Conservation (phyloP, 768 basidiomycete genomes). For the Tulasnella sp. region DNA sequence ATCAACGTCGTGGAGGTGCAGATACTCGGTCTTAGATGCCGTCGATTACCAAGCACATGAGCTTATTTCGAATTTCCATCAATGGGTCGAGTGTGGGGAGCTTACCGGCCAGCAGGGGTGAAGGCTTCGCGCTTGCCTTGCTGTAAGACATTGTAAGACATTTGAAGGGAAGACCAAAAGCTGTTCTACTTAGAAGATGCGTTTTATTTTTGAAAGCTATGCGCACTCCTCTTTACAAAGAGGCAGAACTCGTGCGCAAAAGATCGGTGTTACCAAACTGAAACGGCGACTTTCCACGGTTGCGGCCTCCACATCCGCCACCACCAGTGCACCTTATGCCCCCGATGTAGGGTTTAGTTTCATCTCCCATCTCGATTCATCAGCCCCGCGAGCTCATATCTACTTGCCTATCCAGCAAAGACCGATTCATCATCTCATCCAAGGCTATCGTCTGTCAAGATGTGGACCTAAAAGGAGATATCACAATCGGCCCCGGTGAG, state of each 20-base stretch:
- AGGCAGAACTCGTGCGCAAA: neutral
- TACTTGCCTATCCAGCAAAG: conserved; percentile 42
- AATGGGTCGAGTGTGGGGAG: too few species aligned
- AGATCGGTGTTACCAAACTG: neutral
- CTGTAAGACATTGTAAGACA: too few species aligned
- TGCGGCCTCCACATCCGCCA: neutral
- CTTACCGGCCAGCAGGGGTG: too few species aligned
- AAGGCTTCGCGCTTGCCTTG: too few species aligned
- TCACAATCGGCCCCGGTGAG: conserved; percentile 77
- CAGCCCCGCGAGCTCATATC: neutral
- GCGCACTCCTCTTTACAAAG: neutral
- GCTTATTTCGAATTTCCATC: neutral
- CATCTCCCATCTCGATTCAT: neutral
- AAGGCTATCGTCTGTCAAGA: conserved; percentile 87
- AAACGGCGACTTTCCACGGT: neutral
- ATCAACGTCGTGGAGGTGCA: neutral
- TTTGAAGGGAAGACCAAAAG: too few species aligned
- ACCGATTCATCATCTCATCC: conserved; percentile 83
- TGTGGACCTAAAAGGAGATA: conserved; percentile 87
- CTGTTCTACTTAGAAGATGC: too few species aligned
- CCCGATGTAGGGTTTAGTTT: neutral
- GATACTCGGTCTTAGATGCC: too few species aligned
- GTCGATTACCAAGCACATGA: too few species aligned
- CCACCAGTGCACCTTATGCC: neutral
- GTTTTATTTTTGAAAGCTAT: too few species aligned